Base-by-base conservation (phyloP, 2,329 filamentous ascomycete genomes). In the Aureobasidium sp. region DNA sequence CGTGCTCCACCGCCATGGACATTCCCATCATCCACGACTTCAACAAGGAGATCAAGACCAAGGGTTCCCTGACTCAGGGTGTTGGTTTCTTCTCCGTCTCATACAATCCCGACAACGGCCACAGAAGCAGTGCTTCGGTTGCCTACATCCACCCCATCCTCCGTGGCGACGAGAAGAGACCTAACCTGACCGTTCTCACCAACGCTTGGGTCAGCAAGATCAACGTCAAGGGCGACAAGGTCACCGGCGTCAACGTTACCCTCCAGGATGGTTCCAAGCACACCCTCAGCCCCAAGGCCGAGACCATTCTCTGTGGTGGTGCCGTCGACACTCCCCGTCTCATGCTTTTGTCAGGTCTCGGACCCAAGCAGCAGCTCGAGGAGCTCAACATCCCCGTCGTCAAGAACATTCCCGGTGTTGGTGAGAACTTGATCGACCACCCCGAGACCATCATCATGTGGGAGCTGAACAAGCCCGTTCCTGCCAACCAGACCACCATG, bases 71-170 rank as follows among this genome's bases (percentile, higher is more conserved):
- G 65, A 85, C 84, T 65, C 79, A 88, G 68, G 88, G 88, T 51
- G 88, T 94, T 29, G 91, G 91, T 60, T 96, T 95, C 81, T 93
- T 95, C 80, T 91, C 87, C 65, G 85, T 95, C 66, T 86, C 89
- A 38, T 95, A 95, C 78, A 95, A 95, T 77, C 91, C 91, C 2
- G 90, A 95, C 69, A 86, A 90, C 69, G 89, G 90, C 69, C 83
- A 84, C 67, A 85, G 91, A 64, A 93, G 88, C 77, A 92, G 88
- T 71, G 90, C 91, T 62, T 91, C 87, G 61, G 90, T 95, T 23
- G 91, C 91, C 19, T 96, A 96, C 76, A 92, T 96, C 69, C 91
- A 96, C 75, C 91, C 91, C 37, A 91, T 95, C 69, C 82, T 95
- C 57, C 84, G 87, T 42, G 90, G 89, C 42, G 86, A 91, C 50